These are phyloP conservation scores for Ballota nigra DNA, from an alignment of 257 asterid species.

Conservation along the genomic window DNA sequence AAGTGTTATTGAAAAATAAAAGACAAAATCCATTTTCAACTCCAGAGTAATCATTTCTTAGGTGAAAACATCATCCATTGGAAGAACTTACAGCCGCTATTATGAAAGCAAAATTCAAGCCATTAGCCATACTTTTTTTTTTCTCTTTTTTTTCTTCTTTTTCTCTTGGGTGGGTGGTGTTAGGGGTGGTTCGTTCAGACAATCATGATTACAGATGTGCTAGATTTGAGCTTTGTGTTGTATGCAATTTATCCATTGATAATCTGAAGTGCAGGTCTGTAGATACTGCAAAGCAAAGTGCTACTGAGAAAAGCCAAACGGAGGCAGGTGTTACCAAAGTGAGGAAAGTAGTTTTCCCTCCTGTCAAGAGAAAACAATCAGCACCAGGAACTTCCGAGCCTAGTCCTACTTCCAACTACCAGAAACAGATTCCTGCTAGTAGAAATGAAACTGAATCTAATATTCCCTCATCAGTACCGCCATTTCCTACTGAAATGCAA, in stretches of 20 bases:
- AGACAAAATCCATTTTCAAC: background rate
- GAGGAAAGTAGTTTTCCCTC: constrained; percentile 20
- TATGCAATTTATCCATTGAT: constrained; percentile 1
- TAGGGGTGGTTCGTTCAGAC: background rate
- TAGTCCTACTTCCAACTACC: constrained; percentile 14
- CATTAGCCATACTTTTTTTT: background rate
- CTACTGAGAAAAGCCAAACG: constrained; percentile 31
- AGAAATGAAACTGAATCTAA: constrained; percentile 20
- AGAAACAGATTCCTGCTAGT: constrained; percentile 22
- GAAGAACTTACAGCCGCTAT: background rate
- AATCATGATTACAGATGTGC: constrained; percentile 10
- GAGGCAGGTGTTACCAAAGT: constrained; percentile 27
- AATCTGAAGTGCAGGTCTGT: constrained; percentile 28
- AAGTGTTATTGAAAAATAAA: background rate
- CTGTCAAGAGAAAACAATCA: constrained; percentile 26
- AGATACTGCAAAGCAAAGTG: constrained; percentile 34
- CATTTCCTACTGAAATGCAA: background rate
- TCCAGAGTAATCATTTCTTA: background rate
- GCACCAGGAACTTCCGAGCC: background rate
- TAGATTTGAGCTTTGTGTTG: background rate
- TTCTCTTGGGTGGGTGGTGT: background rate
- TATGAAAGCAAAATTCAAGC: constrained; percentile 2
- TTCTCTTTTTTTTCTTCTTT: background rate
- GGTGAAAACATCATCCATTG: background rate
- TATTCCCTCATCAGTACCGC: constrained; percentile 23